Conservation (phyloP, 2,329 filamentous ascomycete genomes). For the Xylaria hypoxylon region DNA sequence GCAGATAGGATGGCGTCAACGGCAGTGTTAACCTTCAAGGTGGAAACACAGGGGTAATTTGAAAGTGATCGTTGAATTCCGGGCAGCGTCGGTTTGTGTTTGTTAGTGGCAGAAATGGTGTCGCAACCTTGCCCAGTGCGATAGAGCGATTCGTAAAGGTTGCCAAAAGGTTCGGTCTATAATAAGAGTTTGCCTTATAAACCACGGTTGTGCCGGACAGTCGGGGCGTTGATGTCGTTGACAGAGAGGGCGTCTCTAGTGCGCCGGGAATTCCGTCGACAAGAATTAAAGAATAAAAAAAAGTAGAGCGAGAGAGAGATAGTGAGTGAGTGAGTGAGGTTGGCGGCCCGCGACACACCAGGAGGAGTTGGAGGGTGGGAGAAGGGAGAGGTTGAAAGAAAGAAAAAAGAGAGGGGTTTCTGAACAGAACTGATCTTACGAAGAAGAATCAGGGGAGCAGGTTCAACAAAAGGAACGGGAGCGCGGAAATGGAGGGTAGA, state of each 20-base stretch:
- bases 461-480: constrained; percentile 52
- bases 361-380: constrained; percentile 48
- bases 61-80: constrained; percentile 34
- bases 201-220: constrained; percentile 51
- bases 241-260: constrained; percentile 45
- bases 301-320: constrained; percentile 33
- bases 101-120: constrained; percentile 40
- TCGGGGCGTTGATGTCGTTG: constrained; percentile 53
- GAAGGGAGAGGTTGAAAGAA: constrained; percentile 52
- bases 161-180: constrained; percentile 50
- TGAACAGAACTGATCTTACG: constrained; percentile 54
- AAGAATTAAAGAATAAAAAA: constrained; percentile 38
- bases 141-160: constrained; percentile 36
- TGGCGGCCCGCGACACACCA: constrained; percentile 50
- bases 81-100: constrained; percentile 29
- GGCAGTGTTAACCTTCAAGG: constrained; percentile 57
- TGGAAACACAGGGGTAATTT: constrained; percentile 47
- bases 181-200: constrained; percentile 53
- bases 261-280: constrained; percentile 32
- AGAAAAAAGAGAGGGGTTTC: constrained; percentile 55
- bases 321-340: constrained; percentile 40
- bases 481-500: constrained; percentile 44
- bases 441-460: constrained; percentile 53
- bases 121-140: constrained; percentile 25
- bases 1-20: constrained; percentile 55